Base-by-base conservation (phyloP, 2,329 filamentous ascomycete genomes). In the Cladosporium sp. region DNA sequence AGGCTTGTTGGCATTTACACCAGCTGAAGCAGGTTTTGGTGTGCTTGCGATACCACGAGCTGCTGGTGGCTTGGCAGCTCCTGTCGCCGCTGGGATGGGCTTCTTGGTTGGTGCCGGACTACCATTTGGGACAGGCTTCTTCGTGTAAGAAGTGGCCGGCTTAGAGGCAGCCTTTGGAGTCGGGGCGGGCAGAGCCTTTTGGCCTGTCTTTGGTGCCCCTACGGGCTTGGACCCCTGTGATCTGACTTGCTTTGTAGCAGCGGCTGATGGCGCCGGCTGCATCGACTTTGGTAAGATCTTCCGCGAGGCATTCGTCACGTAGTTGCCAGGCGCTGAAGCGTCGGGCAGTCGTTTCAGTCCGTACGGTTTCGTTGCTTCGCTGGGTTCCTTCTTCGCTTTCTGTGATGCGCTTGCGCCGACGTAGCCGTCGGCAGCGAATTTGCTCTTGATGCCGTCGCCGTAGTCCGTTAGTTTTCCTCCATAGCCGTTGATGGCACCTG, bases 391-490 rank as follows among this genome's bases (percentile, higher is more conserved):
- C 33, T 62, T 62, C 16, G 49, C 62, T 44, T 65, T 65, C 14
- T 65, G 53, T 10, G 63, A 50, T 12, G 63, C 28, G 14, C 67
- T 65, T 11, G 61, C 60, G 26, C 56, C 62, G 2, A 68, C 69
- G 5, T 71, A 72, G 11, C 74, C 73, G 53, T 74, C 72, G 21
- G 76, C 73, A 8, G 75, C 73, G 57, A 75, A 74, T 4, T 73
- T 69, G 26, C 68, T 70, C 63, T 70, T 71, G 40, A 77, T 71
- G 21, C 67, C 67, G 49, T 76, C 68, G 62, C 76, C 76, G 67
- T 78, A 77, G 53, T 64, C 67, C 65, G 77, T 77, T 70, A 78
- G 75, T 56, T 72, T 74, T 33, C 71, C 69, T 26, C 76, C 76
- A 6, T 76, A 72, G 35, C 75, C 73, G 7, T 68, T 69, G 46